phyloP scores from a whole-genome alignment of 768 basidiomycete species.

The Tricholoma sp. region DNA sequence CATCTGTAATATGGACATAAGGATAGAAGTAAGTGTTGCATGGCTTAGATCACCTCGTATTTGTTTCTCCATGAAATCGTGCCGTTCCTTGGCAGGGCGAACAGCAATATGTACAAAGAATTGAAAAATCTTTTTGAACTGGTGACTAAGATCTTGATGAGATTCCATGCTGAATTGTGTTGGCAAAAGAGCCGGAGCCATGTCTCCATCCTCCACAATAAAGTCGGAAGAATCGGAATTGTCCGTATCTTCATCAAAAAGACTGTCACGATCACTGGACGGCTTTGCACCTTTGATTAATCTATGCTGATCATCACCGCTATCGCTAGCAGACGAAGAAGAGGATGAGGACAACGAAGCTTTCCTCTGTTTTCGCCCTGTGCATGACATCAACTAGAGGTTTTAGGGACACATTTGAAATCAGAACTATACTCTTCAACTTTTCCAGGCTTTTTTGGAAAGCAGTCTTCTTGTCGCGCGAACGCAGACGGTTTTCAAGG shows the following conservation, averaged over 20 bases:
- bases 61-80: constrained; percentile 47
- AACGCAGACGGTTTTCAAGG: constrained; percentile 57
- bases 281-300: constrained; percentile 47
- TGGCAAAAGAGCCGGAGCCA: constrained; percentile 47
- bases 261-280: constrained; percentile 28
- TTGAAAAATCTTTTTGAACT: constrained; percentile 87
- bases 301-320: constrained; percentile 21
- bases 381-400: constrained; percentile 1
- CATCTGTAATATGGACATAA: constrained; percentile 27
- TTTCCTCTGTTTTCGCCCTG: constrained; percentile 42
- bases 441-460: constrained; percentile 65
- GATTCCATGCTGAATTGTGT: constrained; percentile 76
- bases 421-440: constrained; percentile 45
- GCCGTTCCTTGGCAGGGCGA: constrained; percentile 44
- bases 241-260: constrained; percentile 35
- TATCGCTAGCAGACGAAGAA: constrained; percentile 13
- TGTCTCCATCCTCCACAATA: constrained; percentile 66
- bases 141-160: constrained; percentile 68
- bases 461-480: constrained; percentile 49
- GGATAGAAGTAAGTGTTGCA: not conserved
- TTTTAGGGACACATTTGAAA: not conserved
- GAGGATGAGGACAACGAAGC: constrained; percentile 26
- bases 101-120: constrained; percentile 81
- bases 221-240: constrained; percentile 35
- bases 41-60: constrained; percentile 39